Evolutionary conservation across 495 filamentous ascomycete species (phyloP), one percentile per base, ranked within the genome.

Genomic region (Hypoxylon trugodes): DNA sequence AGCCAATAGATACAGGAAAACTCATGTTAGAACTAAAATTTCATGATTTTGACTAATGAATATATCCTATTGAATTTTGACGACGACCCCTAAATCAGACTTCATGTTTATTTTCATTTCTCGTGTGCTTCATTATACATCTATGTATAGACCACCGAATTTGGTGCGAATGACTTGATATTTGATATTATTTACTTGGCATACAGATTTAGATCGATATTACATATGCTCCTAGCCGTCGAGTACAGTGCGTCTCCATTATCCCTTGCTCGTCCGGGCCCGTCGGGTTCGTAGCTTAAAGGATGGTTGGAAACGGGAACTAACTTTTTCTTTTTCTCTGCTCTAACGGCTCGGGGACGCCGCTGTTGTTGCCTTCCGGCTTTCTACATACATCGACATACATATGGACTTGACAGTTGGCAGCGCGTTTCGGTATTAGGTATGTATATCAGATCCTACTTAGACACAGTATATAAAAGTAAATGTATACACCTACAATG

Each of bases 221-320:
- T 8, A 21, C 40, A 22, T 48, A 50, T 63, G 59, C 32, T 21
- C 45, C 16, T 63, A 63, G 51, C 59, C 59, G 59, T 63, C 42
- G n/a, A 37, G 33, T 46, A 19, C 26, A 46, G 19, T 22, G 7
- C 15, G 24, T 12, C 24, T n/a, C n/a, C n/a, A n/a, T n/a, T 13
- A 25, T 49, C 59, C 45, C 45, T 51, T 41, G 37, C 30, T 46
- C 37, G 30, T 25, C 47, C 52, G 60, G 52, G 45, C 15, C 19
- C 30, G 24, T 49, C 59, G 51, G 50, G 37, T 36, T 35, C 32
- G 8, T 3, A 35, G 3, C 42, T 35, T n/a, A 46, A 13, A 24
- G 35, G 15, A 55, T 35, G 28, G 22, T 37, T 49, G 12, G 6
- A 13, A 36, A 9, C n/a, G 10, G 25, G 25, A 18, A 40, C 5